Evolutionary conservation across 441 rosid genomes (phyloP), one percentile per base, ranked within the genome.

Genomic region (Pelargonium citronellum): DNA sequence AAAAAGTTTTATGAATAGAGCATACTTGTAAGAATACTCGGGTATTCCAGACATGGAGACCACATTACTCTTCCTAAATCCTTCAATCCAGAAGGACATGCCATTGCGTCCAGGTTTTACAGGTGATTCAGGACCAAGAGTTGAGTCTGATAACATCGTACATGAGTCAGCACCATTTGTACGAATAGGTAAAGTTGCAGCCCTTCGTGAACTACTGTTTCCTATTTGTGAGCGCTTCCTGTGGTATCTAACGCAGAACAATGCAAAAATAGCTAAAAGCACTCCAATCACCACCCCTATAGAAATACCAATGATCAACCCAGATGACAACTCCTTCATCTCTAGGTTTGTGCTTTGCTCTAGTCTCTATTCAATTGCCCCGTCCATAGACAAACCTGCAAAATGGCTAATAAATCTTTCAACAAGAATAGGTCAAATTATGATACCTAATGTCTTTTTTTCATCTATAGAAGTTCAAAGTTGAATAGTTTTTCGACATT

Each of bases 211-310:
- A 46, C 90, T 85, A 78, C 91, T 91, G 74, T 79, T 95, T 41
- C 91, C 93, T 71, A 90, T 91, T 85, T 89, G 98, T 34, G 98
- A 84, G 62, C 83, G 72, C 79, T 89, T 91, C 76, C 95, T 86
- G 47, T 91, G 96, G 78, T 86, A 91, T 74, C 86, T 83, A 66
- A 85, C 51, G 70, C 97, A 85, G 15, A 87, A 75, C 62, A 95
- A 79, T 1, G 85, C 85, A 15, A 85, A 77, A 68, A 90, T 73
- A 71, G 98, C 98, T 79, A 92, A 74, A 64, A 84, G 67, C 73
- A 92, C 89, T 49, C 99, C 99, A n/a, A 95, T 90, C 79, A 92
- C 99, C 73, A 95, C 83, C 60, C 99, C 99, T 5, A 88, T 84
- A 4, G 96, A 90, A 75, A 89, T 87, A 79, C 97, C 99, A 16